phyloP scores from a whole-genome alignment of 208 protist genomes.

The Acanthamoeba royreba region DNA sequence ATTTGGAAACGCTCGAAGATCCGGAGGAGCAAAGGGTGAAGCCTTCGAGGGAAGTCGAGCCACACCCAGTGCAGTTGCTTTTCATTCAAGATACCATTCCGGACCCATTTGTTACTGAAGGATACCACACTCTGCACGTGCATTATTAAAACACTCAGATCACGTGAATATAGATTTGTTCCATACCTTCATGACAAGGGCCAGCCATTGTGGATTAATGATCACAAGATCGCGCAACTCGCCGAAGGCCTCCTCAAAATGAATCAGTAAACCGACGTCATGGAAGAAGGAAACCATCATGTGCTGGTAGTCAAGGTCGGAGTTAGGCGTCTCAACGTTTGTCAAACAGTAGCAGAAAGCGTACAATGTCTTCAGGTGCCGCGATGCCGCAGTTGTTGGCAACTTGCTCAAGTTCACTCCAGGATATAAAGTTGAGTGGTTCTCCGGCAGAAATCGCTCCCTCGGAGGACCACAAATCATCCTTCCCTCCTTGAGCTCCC shows the following conservation, averaged over 20 bases:
- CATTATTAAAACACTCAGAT: neutral
- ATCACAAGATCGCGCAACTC: neutral
- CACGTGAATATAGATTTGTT: neutral
- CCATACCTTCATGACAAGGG: slow-evolving; percentile 46
- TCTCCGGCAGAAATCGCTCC: neutral
- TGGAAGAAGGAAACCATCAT: slow-evolving; percentile 30
- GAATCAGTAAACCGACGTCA: neutral
- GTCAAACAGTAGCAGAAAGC: neutral
- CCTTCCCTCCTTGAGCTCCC: neutral
- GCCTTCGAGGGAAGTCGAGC: slow-evolving; percentile 6
- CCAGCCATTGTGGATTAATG: slow-evolving; percentile 10
- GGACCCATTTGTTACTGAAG: slow-evolving; percentile 30
- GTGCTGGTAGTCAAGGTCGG: neutral
- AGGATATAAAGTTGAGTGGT: neutral
- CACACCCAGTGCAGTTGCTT: slow-evolving; percentile 34
- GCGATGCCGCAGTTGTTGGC: neutral
- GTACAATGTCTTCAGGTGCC: neutral
- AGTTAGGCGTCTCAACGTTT: neutral
- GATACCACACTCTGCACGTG: neutral
- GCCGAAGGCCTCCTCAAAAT: neutral
- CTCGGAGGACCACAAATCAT: neutral
- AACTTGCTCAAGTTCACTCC: neutral
- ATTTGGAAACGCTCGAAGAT: slow-evolving; percentile 37
- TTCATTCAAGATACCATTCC: slow-evolving; percentile 11
- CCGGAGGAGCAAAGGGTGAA: neutral